phyloP scores from a whole-genome alignment of 352 stramenopile genomes.

The Thraustotheca clavata region DNA sequence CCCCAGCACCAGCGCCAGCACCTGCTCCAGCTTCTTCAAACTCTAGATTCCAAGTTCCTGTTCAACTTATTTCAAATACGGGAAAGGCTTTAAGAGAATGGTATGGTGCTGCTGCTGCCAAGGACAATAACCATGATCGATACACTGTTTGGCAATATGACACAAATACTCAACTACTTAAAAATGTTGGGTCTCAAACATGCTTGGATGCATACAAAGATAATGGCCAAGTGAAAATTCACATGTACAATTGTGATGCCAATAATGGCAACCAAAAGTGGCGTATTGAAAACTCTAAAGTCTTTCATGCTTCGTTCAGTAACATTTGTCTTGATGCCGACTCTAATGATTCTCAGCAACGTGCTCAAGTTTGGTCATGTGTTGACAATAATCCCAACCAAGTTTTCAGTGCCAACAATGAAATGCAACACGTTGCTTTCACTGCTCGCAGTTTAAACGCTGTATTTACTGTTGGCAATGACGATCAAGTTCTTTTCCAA shows the following conservation, averaged over 20 bases:
- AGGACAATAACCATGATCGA: background rate
- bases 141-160: slow-evolving; percentile 38
- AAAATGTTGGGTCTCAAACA: slow-evolving; percentile 34
- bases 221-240: background rate
- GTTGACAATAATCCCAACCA: slow-evolving; percentile 7
- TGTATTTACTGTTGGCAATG: slow-evolving; percentile 27
- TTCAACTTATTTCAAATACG: background rate
- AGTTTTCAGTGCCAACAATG: slow-evolving; percentile 17
- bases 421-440: slow-evolving; percentile 6
- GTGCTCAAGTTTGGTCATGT: slow-evolving; percentile 5
- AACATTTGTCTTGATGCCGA: background rate
- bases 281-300: background rate
- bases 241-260: slow-evolving; percentile 25
- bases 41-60: background rate
- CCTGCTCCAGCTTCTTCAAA: background rate
- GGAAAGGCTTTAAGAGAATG: background rate
- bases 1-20: background rate
- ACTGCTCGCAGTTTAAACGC: background rate
- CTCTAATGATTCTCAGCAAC: slow-evolving; percentile 22
- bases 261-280: slow-evolving; percentile 23
- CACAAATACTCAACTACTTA: slow-evolving; percentile 30
- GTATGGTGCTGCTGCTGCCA: background rate
- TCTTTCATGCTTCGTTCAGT: background rate
- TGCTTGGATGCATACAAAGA: slow-evolving; percentile 47
- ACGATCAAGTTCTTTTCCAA: slow-evolving; percentile 7